These are phyloP conservation scores for Pyrenochaeta sp. DNA, from an alignment of 2,329 filamentous ascomycete species.

Conservation along the genomic window DNA sequence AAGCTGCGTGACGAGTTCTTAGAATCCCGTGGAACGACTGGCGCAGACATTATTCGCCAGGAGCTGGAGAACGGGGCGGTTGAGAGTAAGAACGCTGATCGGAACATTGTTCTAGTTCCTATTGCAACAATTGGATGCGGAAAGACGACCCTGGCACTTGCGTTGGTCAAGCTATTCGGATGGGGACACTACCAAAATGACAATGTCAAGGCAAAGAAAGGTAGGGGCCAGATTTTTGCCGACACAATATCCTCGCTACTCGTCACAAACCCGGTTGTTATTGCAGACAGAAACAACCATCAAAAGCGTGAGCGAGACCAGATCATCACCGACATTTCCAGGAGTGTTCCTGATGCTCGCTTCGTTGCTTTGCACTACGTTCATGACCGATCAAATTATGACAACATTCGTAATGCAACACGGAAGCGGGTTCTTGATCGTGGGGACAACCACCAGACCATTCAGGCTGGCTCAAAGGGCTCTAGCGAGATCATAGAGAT, in stretches of 20 bases:
- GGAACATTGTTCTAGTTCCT: constrained; percentile 83
- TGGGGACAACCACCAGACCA: constrained; percentile 97
- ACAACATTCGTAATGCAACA: constrained; percentile 77
- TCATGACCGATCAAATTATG: constrained; percentile 73
- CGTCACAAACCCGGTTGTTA: constrained; percentile 72
- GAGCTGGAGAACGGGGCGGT: constrained; percentile 67
- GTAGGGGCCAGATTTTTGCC: constrained; percentile 80
- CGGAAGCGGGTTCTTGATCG: constrained; percentile 80
- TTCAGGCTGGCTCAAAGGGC: constrained; percentile 81
- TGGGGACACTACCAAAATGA: constrained; percentile 98
- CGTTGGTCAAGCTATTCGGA: constrained; percentile 80
- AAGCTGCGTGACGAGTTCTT: constrained; percentile 88
- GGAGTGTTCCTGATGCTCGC: constrained; percentile 68
- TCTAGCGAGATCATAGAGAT: constrained; percentile 80
- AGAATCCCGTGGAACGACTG: constrained; percentile 81
- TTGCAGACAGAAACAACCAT: constrained; percentile 95
- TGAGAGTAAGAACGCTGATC: constrained; percentile 63
- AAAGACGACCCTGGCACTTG: constrained; percentile 91
- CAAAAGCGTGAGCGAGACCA: constrained; percentile 87
- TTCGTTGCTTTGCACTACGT: constrained; percentile 90
- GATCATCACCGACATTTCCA: constrained; percentile 79
- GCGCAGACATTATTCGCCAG: constrained; percentile 83
- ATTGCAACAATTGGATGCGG: constrained; percentile 95
- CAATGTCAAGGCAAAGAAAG: constrained; percentile 81
- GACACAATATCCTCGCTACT: constrained; percentile 73